Conservation (phyloP, 176 grass and related monocot species). For the Avena atlantica region DNA sequence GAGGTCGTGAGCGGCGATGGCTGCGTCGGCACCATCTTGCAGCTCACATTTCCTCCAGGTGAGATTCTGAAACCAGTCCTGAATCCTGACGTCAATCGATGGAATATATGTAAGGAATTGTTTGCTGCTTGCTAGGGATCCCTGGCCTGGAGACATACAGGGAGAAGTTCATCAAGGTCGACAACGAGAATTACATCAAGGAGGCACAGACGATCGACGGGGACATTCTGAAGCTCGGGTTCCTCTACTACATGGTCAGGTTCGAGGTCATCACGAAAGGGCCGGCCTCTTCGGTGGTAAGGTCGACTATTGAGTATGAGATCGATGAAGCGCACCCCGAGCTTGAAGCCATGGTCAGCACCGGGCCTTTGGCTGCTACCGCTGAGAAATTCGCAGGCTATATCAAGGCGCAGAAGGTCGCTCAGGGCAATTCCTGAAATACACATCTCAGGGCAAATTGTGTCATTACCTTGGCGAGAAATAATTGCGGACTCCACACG, state of each 20-base stretch:
- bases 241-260: slow-evolving; percentile 38
- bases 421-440: background rate
- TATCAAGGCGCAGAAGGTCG: slow-evolving; percentile 35
- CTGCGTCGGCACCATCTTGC: slow-evolving; percentile 39
- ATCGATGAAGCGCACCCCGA: background rate
- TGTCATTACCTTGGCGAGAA: background rate
- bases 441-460: background rate
- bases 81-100: background rate
- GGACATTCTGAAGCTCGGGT: slow-evolving; percentile 36
- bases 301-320: slow-evolving; percentile 47
- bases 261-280: slow-evolving; percentile 39
- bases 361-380: slow-evolving; percentile 25
- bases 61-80: background rate
- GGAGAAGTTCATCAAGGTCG: slow-evolving; percentile 42
- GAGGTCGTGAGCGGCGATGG: slow-evolving; percentile 40
- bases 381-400: slow-evolving; percentile 35
- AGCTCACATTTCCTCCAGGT: slow-evolving; percentile 50
- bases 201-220: slow-evolving; percentile 33
- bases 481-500: background rate
- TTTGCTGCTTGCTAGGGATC: background rate
- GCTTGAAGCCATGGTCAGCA: slow-evolving; percentile 36
- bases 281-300: slow-evolving; percentile 21
- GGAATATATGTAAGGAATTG: background rate
- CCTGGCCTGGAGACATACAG: slow-evolving; percentile 28
- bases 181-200: slow-evolving; percentile 41